Conservation (phyloP, 2,329 filamentous ascomycete genomes). For the Arthrobotrys sphaeroides region DNA sequence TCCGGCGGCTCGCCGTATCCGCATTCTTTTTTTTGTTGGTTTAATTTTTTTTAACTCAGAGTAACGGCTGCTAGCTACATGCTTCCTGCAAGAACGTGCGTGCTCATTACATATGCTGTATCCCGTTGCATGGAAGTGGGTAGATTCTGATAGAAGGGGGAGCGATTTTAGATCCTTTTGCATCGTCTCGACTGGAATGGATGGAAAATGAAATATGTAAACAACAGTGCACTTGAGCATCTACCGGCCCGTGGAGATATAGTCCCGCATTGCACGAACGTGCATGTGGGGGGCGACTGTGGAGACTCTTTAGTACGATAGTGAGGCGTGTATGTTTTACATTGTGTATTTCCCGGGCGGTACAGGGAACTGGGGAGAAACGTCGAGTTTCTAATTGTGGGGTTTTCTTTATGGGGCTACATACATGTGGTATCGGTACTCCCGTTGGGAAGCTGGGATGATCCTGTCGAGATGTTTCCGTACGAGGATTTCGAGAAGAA, state of each 20-base stretch:
- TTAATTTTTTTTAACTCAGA: not conserved
- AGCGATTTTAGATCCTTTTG: not conserved
- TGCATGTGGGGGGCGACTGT: not conserved
- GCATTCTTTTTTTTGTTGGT: not conserved
- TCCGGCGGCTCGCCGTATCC: conserved; percentile 1
- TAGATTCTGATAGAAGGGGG: conserved; percentile 8
- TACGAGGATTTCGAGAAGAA: conserved; percentile 12
- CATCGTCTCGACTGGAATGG: conserved; percentile 1
- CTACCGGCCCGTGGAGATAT: conserved; percentile 9
- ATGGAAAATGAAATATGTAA: conserved; percentile 14
- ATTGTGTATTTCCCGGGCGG: conserved; percentile 11
- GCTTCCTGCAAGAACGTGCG: conserved; percentile 14
- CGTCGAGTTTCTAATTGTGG: conserved; percentile 11
- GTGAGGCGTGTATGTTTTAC: conserved; percentile 17
- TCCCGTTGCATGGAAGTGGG: conserved; percentile 16
- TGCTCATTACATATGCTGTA: conserved; percentile 20
- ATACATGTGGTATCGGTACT: conserved; percentile 16
- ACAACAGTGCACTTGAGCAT: conserved; percentile 1
- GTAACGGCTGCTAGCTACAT: conserved; percentile 15
- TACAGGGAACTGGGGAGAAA: conserved; percentile 1
- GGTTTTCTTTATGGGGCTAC: conserved; percentile 16
- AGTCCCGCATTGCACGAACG: not conserved
- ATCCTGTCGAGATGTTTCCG: conserved; percentile 17
- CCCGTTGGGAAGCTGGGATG: conserved; percentile 8
- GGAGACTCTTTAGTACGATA: conserved; percentile 6